Evolutionary conservation across 176 grass and related monocot species (phyloP).

Genomic region (Dendrocalamus sinicus): DNA sequence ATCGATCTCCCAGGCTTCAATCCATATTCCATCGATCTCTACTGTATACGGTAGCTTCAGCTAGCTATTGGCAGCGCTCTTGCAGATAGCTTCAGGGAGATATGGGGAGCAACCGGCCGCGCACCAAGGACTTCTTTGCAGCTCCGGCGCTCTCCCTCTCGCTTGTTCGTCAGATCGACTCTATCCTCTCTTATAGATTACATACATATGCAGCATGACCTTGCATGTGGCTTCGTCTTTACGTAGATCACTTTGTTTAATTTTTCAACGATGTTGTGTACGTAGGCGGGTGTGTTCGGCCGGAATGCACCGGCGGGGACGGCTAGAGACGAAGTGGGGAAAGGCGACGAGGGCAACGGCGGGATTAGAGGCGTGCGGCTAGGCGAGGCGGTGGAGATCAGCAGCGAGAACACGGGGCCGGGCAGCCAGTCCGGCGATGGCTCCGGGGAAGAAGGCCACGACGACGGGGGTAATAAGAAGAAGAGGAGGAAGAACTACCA

Average conservation of each 20-base stretch:
- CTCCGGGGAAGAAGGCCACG: slow-evolving; percentile 49
- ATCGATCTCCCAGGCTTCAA: too few relatives aligned
- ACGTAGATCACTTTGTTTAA: background rate
- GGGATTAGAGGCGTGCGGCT: slow-evolving; percentile 8
- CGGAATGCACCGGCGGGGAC: slow-evolving; percentile 42
- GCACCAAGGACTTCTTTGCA: slow-evolving; percentile 75
- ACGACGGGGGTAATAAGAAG: slow-evolving; percentile 35
- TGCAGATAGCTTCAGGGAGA: background rate
- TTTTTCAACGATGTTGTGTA: background rate
- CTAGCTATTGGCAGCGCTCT: background rate
- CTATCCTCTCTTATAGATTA: background rate
- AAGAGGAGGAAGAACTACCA: slow-evolving; percentile 77
- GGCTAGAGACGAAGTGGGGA: slow-evolving; percentile 41
- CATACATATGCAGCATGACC: too few relatives aligned
- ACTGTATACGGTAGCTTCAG: background rate
- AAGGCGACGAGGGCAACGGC: slow-evolving; percentile 47
- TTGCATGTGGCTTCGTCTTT: background rate
- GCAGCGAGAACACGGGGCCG: slow-evolving; percentile 61
- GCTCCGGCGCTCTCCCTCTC: slow-evolving; percentile 85
- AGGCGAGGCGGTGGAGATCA: slow-evolving; percentile 46
- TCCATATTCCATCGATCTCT: background rate
- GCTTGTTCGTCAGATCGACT: slow-evolving; percentile 58
- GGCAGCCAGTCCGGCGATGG: slow-evolving; percentile 40
- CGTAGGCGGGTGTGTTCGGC: slow-evolving; percentile 68
- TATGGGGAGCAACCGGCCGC: slow-evolving; percentile 57